Evolutionary conservation across 257 asterid genomes (phyloP), one percentile per base, ranked within the genome.

Genomic region (Solanum virginianum): DNA sequence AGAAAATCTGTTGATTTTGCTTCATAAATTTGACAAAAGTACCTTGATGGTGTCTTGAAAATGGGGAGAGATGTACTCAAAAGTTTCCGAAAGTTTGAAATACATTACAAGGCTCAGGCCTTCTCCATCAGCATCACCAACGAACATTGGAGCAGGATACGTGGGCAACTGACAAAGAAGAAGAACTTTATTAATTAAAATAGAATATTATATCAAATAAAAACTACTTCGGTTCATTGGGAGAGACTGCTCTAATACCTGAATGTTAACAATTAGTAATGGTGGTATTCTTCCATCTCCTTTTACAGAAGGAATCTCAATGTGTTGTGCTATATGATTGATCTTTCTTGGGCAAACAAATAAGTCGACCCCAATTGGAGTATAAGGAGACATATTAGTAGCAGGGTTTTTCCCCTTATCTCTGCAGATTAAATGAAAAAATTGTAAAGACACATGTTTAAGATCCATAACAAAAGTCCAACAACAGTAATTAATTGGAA

Each of bases 31-130:
- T 29, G 29, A 63, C 55, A 79, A 20, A 17, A 36, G 65, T 89
- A 94, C 98, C 95, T 88, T 88, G 71, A 94, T 90, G 82, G 89
- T 87, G 32, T 94, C 93, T 60, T 90, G 94, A 88, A 93, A 94
- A 26, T 94, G 94, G 8, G 93, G 90, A 51, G 97, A 91, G 55
- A 88, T 55, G 29, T 93, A 96, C 80, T 85, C 93, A 41, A 85
- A 94, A 84, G 65, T 91, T 84, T 94, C 96, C 1, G 94, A 90
- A 74, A 94, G 91, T 89, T 84, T 89, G 82, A 92, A 94, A 82
- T 93, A 93, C 54, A 94, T 56, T 10, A 94, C 97, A 41, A 94
- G 93, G 91, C 91, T 94, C 90, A 93, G 87, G 88, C 98, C 95
- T 84, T 94, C 95, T 53, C 98, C 98, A 18, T 94, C 97, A 57